Evolutionary conservation across 2,329 filamentous ascomycete genomes (phyloP), one percentile per base, ranked within the genome.

Genomic region (Stemphylium lycopersici): DNA sequence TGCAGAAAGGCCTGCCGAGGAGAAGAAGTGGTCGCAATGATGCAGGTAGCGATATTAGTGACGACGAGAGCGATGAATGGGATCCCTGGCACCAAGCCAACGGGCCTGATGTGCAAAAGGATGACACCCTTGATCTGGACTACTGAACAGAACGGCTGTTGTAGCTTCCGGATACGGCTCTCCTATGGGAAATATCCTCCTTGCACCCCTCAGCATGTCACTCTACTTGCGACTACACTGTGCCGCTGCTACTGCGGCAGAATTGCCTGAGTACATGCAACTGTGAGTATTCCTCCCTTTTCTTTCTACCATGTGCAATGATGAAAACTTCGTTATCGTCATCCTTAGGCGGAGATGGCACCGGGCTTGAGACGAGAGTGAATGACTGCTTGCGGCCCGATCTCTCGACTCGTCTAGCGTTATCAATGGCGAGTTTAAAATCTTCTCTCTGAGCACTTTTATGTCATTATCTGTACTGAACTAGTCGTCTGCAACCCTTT

Each of bases 321-420:
- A 96, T 93, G 91, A 95, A 87, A 92, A 81, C 76, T 76, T 78
- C 84, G 79, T 83, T 92, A 93, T 92, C 89, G 90, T 96, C 91
- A 96, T 96, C 91, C 91, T 96, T 96, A 96, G 90, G 82, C 91
- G 84, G 87, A 96, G 68, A 67, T 55, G 45, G 54, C 34, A 52
- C 39, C 41, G 18, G 55, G 52, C 61, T 67, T 66, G 66, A 69
- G 66, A 60, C 51, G 54, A 52, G 48, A 47, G 55, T 59, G 54
- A 63, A 60, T 56, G 58, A 52, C 52, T 49, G 54, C 55, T 61
- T 61, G 66, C 58, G 34, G 53, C 55, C 51, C 47, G 59, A 62
- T 50, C 59, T 59, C 42, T 59, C 46, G 56, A 66, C 57, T 68
- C 63, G 61, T 60, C 40, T 46, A 32, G 56, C 20, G 39, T 48